Percentiles rank a stretch among this genome's conserved stretches.
phyloP scores from a whole-genome alignment of 1,284 basidiomycete genomes.

The Sporisorium scitamineum region DNA sequence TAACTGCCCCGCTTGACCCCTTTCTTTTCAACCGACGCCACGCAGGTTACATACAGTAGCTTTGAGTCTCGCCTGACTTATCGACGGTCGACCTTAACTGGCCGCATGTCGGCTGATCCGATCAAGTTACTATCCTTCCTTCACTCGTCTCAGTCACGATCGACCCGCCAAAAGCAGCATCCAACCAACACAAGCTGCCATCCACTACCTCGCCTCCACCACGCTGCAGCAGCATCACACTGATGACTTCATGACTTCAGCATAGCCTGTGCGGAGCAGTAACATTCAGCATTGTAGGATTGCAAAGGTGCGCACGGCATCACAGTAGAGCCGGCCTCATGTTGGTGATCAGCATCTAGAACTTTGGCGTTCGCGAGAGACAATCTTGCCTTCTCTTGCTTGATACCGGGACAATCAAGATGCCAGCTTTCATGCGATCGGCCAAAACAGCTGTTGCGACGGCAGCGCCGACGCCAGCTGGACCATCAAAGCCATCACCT shows the following conservation, averaged over 20 bases:
- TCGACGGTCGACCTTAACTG: conserved; percentile 3
- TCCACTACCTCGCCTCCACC: too few relatives aligned
- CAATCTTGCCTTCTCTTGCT: not conserved
- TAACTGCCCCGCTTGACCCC: not conserved
- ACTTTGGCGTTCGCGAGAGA: not conserved
- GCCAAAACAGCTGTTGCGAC: conserved; percentile 13
- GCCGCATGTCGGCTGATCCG: not conserved
- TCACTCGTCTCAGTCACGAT: not conserved
- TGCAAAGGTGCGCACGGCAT: not conserved
- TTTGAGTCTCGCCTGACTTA: not conserved
- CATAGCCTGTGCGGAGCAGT: too few relatives aligned
- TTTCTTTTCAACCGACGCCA: conserved; percentile 9
- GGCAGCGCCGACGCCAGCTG: conserved; percentile 7
- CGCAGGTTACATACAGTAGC: not conserved
- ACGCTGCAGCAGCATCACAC: not conserved
- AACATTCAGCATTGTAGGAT: too few relatives aligned
- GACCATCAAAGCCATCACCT: not conserved
- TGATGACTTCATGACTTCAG: too few relatives aligned
- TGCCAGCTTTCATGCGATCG: conserved; percentile 26
- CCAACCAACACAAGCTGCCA: not conserved
- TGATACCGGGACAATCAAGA: not conserved
- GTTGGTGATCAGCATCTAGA: conserved; percentile 2
- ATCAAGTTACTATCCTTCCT: not conserved
- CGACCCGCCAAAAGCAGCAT: not conserved
- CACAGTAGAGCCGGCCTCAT: conserved; percentile 7